A percentile compares a stretch with the other conserved stretches of the same genome.
phyloP scores from a whole-genome alignment of 345 rosid genomes.

The Pseudoturritis turrita region DNA sequence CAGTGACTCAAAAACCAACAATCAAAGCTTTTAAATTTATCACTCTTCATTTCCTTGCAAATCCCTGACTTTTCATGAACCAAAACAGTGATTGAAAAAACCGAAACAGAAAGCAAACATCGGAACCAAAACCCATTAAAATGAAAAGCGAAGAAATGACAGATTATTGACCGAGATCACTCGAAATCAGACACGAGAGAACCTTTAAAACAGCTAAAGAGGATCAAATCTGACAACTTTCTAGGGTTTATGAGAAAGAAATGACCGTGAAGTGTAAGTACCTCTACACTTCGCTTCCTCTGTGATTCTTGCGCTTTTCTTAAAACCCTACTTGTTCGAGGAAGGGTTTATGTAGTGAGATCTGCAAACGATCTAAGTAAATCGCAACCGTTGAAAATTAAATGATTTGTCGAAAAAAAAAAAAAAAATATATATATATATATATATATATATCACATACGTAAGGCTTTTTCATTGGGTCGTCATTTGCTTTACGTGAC shows the following conservation, averaged over 20 bases:
- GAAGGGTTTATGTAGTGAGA: conserved; percentile 26
- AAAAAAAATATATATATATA: too few relatives aligned
- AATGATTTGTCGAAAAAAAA: background rate
- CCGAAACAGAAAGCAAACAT: background rate
- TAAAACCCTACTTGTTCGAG: conserved; percentile 27
- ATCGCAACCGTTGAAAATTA: conserved; percentile 14
- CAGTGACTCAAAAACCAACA: background rate
- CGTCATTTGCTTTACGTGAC: background rate
- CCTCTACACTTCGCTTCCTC: conserved; percentile 21
- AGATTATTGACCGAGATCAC: background rate
- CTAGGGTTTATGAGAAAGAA: conserved; percentile 14
- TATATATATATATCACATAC: too few relatives aligned
- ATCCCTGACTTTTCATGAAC: background rate
- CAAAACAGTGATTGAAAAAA: background rate
- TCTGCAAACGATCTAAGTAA: background rate
- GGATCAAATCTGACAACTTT: background rate
- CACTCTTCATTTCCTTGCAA: background rate
- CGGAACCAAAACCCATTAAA: background rate
- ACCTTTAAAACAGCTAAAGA: background rate
- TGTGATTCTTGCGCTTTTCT: background rate
- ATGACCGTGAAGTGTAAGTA: background rate
- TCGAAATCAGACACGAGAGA: background rate
- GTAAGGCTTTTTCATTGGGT: background rate
- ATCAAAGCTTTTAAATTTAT: background rate
- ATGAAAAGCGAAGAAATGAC: conserved; percentile 5